Evolutionary conservation across 2,329 filamentous ascomycete genomes (phyloP), one percentile per base, ranked within the genome.

Genomic region (Davidsoniella eucalypti): DNA sequence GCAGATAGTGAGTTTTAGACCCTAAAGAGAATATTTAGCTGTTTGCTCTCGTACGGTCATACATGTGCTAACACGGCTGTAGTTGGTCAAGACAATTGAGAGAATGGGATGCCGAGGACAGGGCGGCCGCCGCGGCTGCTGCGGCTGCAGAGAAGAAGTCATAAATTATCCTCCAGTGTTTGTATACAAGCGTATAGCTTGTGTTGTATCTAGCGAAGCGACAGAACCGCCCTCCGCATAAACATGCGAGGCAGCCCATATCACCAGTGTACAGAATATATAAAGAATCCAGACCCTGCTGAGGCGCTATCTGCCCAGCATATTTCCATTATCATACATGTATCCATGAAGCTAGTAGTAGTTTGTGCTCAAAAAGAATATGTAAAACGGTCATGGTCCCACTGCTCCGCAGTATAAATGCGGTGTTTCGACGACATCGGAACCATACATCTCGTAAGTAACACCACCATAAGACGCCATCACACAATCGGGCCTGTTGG

Each of bases 1-100:
- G 85, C 68, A 76, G 86, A 78, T 78, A 82, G 84, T 90, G 72
- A 60, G 82, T 75, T 7, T n/a, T 4, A 33, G 12, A 33, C 39
- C 21, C 8, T 2, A 18, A 36, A 16, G 21, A 17, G 4, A 41
- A 10, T 10, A 7, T 16, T 12, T 26, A 29, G 18, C 36, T 17
- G n/a, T 33, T 33, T 42, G 12, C 47, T 18, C 2, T 18, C 18
- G 3, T 18, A 18, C 18, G 18, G 18, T 18, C 41, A 18, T 6
- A 41, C 18, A 49, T 43, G 9, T 40, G 6, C 23, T 9, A 17
- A 44, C 21, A n/a, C n/a, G 6, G 5, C 17, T 23, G 21, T 50
- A 69, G 67, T 56, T 69, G 67, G 67, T 68, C 66, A 54, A 69
- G 63, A 58, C 67, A 69, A 53, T 58, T 69, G 62, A 65, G 64